These are phyloP conservation scores for Coelastrella sp. DNA, from an alignment of 139 green algal genomes.

Conservation along the genomic window DNA sequence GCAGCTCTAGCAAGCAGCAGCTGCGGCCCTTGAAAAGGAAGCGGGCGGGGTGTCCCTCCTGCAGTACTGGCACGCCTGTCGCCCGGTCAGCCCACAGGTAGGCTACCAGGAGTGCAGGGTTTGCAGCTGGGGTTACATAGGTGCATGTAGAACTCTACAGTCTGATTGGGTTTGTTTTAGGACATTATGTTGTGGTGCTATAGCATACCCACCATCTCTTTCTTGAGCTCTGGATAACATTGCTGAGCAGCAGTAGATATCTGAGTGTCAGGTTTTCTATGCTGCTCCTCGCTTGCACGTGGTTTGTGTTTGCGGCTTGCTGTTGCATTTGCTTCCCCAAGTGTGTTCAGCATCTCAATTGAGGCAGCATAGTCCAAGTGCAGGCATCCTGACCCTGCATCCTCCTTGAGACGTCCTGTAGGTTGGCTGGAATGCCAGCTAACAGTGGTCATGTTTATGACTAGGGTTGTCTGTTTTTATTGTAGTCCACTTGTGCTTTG, in stretches of 20 bases:
- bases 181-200: too few species aligned
- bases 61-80: too few species aligned
- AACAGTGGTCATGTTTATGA: background rate
- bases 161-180: too few species aligned
- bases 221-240: too few species aligned
- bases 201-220: too few species aligned
- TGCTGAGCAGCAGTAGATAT: background rate
- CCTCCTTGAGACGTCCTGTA: background rate
- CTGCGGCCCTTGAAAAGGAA: background rate
- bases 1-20: too few species aligned
- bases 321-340: background rate
- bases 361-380: background rate
- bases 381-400: background rate
- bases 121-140: background rate
- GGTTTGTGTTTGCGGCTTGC: conserved; percentile 8
- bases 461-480: too few species aligned
- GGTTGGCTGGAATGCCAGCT: background rate
- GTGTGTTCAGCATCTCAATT: background rate
- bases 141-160: too few species aligned
- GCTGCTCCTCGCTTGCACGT: background rate
- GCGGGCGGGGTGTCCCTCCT: too few species aligned
- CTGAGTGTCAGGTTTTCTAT: background rate
- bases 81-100: too few species aligned
- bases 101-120: too few species aligned
- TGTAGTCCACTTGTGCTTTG: too few species aligned